Conservation (phyloP, 2,329 filamentous ascomycete species). For the Arthroderma uncinatum region DNA sequence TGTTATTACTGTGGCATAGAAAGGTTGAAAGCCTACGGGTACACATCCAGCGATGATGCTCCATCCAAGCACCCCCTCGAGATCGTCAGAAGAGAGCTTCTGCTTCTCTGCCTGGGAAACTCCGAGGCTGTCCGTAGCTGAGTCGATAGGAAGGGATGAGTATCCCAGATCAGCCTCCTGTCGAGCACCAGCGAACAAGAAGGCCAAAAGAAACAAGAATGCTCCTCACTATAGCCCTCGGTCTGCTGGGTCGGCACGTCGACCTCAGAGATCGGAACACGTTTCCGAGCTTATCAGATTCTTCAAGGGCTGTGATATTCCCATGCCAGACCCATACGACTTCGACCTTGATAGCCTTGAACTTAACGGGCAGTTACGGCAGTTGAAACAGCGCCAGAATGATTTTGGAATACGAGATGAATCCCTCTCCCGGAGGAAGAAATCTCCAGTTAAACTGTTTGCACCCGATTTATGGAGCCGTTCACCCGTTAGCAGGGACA, state of each 20-base stretch:
- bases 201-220: conserved; percentile 4
- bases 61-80: neutral
- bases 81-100: conserved; percentile 7
- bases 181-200: neutral
- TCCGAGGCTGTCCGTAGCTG: conserved; percentile 4
- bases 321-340: conserved; percentile 11
- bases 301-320: conserved; percentile 24
- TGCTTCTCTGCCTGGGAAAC: conserved; percentile 7
- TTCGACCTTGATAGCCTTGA: conserved; percentile 3
- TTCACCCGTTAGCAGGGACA: neutral
- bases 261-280: conserved; percentile 23
- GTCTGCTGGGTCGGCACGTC: conserved; percentile 24
- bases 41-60: neutral
- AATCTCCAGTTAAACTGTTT: conserved; percentile 1
- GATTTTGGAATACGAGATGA: neutral
- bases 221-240: conserved; percentile 17
- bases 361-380: neutral
- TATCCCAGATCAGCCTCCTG: neutral
- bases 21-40: neutral
- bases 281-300: conserved; percentile 28
- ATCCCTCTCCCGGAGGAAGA: neutral
- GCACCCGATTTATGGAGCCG: conserved; percentile 4
- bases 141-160: neutral
- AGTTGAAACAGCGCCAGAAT: neutral
- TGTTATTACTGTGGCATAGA: neutral